Evolutionary conservation across 78 protist species (phyloP).

Genomic region (Dictyostelium capitatum): DNA sequence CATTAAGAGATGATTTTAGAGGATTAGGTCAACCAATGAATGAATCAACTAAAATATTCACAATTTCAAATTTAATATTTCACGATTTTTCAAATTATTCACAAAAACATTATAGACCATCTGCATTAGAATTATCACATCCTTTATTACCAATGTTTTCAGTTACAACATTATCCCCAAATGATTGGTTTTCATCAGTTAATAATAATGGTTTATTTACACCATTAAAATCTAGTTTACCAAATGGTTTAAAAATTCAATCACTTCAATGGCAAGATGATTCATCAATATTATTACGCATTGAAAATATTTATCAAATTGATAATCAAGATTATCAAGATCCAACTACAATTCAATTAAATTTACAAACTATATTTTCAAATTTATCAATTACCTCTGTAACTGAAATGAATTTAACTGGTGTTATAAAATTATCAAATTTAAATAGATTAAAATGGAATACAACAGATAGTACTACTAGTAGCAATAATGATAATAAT

Average conservation of each 20-base stretch:
- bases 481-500: too few species aligned
- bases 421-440: slow-evolving; percentile 27
- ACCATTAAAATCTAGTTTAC: slow-evolving; percentile 14
- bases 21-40: slow-evolving; percentile 96
- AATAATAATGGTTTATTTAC: slow-evolving; percentile 26
- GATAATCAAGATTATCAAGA: slow-evolving; percentile 40
- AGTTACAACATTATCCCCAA: not conserved
- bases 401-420: slow-evolving; percentile 75
- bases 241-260: slow-evolving; percentile 43
- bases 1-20: slow-evolving; percentile 89
- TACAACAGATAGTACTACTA: not conserved
- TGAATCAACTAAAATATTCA: slow-evolving; percentile 84
- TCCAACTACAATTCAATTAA: slow-evolving; percentile 10
- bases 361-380: slow-evolving; percentile 6
- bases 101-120: slow-evolving; percentile 44
- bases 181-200: not conserved
- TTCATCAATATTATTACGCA: slow-evolving; percentile 10
- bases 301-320: slow-evolving; percentile 60
- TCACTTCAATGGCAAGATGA: slow-evolving; percentile 41
- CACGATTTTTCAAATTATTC: slow-evolving; percentile 7
- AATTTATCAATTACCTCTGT: slow-evolving; percentile 22
- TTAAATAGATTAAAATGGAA: slow-evolving; percentile 48
- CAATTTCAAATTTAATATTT: slow-evolving; percentile 33
- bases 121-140: not conserved
- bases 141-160: slow-evolving; percentile 71